Conservation (phyloP, 257 asterid species). For the Fraxinus anomala region DNA sequence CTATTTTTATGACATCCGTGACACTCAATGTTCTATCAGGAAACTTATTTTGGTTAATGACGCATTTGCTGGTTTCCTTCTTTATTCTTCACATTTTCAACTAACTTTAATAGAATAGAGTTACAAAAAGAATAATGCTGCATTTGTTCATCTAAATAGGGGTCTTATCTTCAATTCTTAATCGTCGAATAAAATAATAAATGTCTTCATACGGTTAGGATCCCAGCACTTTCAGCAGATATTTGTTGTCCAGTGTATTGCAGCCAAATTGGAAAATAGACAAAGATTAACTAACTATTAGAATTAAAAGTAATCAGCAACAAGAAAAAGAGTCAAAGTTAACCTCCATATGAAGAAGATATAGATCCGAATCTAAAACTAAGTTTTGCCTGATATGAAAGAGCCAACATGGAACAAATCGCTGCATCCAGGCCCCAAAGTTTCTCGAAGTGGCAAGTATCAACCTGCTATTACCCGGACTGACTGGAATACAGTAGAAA, state of each 20-base stretch:
- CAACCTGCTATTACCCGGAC: constrained; percentile 86
- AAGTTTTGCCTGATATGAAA: constrained; percentile 75
- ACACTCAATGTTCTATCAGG: not conserved
- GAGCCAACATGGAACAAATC: constrained; percentile 69
- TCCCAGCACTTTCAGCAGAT: not conserved
- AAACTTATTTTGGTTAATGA: not conserved
- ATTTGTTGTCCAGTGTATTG: not conserved
- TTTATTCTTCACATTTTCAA: not conserved
- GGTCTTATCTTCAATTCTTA: not conserved
- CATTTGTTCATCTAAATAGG: not conserved
- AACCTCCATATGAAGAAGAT: constrained; percentile 88
- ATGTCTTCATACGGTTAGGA: not conserved
- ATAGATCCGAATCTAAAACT: constrained; percentile 77
- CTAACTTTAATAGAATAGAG: not conserved
- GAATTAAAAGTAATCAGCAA: constrained; percentile 1
- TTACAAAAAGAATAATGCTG: not conserved
- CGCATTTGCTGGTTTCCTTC: constrained; percentile 1
- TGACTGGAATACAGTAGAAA: constrained; percentile 76
- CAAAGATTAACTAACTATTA: not conserved
- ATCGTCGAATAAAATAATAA: not conserved
- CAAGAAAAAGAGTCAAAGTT: constrained; percentile 6
- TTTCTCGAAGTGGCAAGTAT: constrained; percentile 71
- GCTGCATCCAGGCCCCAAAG: constrained; percentile 66
- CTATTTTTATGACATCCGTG: not conserved
- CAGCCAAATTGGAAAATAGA: not conserved